These are phyloP conservation scores for Paramecium biaurelia DNA, from an alignment of 73 alveolate genomes.

Conservation along the genomic window DNA sequence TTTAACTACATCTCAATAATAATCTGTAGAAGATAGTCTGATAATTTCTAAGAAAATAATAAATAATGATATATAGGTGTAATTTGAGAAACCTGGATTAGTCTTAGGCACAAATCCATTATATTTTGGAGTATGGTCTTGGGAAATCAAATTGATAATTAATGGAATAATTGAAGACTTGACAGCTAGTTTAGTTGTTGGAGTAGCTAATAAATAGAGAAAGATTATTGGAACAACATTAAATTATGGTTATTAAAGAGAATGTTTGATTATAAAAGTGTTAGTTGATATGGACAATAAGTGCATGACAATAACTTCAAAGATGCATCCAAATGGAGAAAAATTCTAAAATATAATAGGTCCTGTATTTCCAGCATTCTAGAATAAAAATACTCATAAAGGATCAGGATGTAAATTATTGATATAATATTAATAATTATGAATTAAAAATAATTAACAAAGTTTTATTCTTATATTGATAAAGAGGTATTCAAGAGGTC, in stretches of 20 bases:
- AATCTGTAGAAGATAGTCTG: neutral
- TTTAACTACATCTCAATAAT: neutral
- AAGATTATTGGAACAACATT: neutral
- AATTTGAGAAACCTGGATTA: constrained; percentile 42
- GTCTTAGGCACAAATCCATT: constrained; percentile 26
- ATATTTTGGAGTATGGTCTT: neutral
- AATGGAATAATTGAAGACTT: constrained; percentile 31
- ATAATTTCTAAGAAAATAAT: neutral
- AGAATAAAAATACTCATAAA: constrained; percentile 7
- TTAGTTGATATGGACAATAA: constrained; percentile 41
- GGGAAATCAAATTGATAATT: constrained; percentile 6
- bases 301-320: neutral
- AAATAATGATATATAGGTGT: neutral
- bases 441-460: constrained; percentile 7
- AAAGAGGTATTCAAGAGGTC: constrained; percentile 57
- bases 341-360: neutral
- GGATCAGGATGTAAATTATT: neutral
- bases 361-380: constrained; percentile 39
- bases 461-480: neutral
- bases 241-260: constrained; percentile 46
- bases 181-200: constrained; percentile 19
- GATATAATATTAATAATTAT: neutral
- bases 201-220: constrained; percentile 47
- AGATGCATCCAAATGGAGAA: constrained; percentile 34
- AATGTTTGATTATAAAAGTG: neutral